Evolutionary conservation across 352 stramenopile genomes (phyloP).

Genomic region (Pythium sp.): DNA sequence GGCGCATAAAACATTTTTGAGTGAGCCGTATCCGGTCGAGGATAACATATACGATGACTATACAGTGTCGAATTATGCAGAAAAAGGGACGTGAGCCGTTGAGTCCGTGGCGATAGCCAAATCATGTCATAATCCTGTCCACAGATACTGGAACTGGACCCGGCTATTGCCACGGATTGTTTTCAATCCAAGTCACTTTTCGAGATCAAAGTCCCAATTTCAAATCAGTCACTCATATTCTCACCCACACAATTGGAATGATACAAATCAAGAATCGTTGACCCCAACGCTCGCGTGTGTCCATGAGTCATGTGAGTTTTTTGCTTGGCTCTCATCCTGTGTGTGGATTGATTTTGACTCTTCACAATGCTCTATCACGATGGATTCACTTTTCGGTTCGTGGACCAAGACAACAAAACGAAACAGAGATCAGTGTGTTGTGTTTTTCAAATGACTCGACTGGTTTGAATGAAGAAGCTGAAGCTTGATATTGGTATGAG

Average conservation of each 20-base stretch:
- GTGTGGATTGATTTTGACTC: not conserved
- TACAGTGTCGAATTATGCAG: not conserved
- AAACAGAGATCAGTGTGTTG: not conserved
- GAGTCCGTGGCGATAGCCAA: slow-evolving; percentile 5
- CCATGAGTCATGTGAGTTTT: not conserved
- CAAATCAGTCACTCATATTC: not conserved
- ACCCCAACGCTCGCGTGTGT: not conserved
- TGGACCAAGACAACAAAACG: not conserved
- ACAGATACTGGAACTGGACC: not conserved
- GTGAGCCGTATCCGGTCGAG: not conserved
- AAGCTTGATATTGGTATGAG: not conserved
- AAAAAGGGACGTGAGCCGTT: not conserved
- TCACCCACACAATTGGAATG: not conserved
- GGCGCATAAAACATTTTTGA: not conserved
- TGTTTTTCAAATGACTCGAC: no score
- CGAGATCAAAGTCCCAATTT: not conserved
- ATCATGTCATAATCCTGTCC: not conserved
- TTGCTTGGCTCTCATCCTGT: not conserved
- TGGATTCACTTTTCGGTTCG: not conserved
- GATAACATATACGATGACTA: not conserved
- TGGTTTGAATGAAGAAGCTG: no score
- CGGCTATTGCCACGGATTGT: not conserved
- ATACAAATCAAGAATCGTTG: not conserved
- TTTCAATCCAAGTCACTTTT: not conserved
- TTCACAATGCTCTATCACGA: not conserved